Percentiles rank a stretch among this genome's conserved stretches.
Conservation (phyloP, 108 stramenopile species). For the Conticribra weissflogii region DNA sequence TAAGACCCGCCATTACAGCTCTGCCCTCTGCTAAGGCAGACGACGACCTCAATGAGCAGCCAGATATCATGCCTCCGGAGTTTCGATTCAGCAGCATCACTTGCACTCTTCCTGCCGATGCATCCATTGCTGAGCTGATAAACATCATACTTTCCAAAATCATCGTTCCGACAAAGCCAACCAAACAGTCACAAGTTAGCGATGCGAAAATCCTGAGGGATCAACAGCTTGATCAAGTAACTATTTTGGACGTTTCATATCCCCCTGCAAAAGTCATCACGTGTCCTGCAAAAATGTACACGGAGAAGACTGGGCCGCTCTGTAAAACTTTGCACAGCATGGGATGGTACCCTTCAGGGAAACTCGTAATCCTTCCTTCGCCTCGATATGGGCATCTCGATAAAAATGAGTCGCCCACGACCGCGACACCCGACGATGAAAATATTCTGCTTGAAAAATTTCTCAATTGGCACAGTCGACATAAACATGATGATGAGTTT, state of each 20-base stretch:
- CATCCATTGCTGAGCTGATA: conserved; percentile 25
- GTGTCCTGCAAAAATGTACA: conserved; percentile 19
- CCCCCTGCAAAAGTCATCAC: conserved; percentile 70
- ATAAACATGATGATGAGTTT: conserved; percentile 36
- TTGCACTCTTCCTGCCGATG: conserved; percentile 19
- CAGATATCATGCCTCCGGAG: background rate
- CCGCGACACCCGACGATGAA: conserved; percentile 1
- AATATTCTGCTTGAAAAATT: conserved; percentile 20
- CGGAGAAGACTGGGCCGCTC: conserved; percentile 49
- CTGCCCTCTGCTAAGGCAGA: too few relatives aligned
- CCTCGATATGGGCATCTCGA: background rate
- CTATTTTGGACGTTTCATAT: conserved; percentile 8
- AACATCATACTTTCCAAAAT: conserved; percentile 4
- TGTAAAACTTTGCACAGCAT: conserved; percentile 71
- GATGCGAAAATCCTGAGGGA: too few relatives aligned
- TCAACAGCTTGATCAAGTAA: background rate
- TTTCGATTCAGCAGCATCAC: conserved; percentile 14
- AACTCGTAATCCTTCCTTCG: conserved; percentile 45
- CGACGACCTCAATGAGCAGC: too few relatives aligned
- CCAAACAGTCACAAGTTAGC: too few relatives aligned
- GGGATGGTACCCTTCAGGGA: conserved; percentile 81
- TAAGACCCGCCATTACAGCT: too few relatives aligned
- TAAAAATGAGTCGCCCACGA: conserved; percentile 47
- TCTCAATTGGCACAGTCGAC: conserved; percentile 32
- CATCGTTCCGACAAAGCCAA: background rate